Conservation (phyloP, 768 basidiomycete species). For the Mycena albidolilacea region DNA sequence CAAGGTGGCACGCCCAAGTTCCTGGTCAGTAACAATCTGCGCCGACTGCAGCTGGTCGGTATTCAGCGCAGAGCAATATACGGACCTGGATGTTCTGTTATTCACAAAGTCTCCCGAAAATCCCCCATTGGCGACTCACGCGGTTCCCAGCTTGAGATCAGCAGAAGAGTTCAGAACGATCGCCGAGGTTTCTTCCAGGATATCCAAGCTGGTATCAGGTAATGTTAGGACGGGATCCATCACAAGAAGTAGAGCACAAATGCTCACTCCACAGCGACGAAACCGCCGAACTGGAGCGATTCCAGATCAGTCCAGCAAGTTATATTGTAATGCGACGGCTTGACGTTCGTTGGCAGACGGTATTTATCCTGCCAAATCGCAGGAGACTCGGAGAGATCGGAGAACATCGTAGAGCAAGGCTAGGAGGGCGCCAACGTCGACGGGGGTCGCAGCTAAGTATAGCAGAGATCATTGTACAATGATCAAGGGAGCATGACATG, state of each 20-base stretch:
- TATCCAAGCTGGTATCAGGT: conserved; percentile 64
- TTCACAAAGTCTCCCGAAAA: not conserved
- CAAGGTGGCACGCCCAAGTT: conserved; percentile 76
- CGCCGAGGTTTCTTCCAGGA: conserved; percentile 70
- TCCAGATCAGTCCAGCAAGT: conserved; percentile 88
- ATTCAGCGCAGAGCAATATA: conserved; percentile 68
- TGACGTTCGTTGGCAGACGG: conserved; percentile 78
- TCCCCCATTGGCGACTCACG: conserved; percentile 38
- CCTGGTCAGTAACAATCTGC: conserved; percentile 66
- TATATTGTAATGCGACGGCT: conserved; percentile 83
- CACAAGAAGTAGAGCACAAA: not conserved
- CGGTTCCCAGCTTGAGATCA: conserved; percentile 69
- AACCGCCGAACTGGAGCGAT: conserved; percentile 79
- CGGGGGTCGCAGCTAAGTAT: not conserved
- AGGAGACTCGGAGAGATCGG: conserved; percentile 2
- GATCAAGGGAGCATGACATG: no score
- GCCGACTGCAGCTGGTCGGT: conserved; percentile 60
- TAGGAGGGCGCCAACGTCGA: not conserved
- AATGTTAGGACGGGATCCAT: not conserved
- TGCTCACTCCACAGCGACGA: conserved; percentile 77
- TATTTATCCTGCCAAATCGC: conserved; percentile 51
- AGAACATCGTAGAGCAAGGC: conserved; percentile 16
- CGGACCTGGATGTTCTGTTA: not conserved
- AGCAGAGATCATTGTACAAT: not conserved
- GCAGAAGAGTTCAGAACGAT: conserved; percentile 76